These are phyloP conservation scores for Gyrodon lividus DNA, from an alignment of 768 basidiomycete genomes.

Conservation along the genomic window DNA sequence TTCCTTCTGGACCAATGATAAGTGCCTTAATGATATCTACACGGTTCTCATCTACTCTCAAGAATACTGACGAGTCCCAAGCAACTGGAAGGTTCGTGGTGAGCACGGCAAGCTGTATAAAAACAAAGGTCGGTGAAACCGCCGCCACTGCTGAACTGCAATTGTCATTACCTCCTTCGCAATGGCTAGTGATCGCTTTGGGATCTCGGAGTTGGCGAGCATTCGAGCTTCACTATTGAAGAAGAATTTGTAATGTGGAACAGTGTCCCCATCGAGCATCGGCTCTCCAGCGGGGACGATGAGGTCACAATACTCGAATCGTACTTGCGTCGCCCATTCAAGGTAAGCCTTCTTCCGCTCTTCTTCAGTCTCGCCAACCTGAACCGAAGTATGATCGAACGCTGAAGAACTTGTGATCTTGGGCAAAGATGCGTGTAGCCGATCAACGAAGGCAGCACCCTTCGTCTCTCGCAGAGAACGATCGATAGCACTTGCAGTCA, in stretches of 20 bases:
- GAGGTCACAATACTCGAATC: conserved; percentile 94
- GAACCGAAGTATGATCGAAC: conserved; percentile 37
- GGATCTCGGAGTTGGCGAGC: conserved; percentile 81
- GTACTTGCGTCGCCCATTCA: conserved; percentile 75
- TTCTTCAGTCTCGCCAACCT: conserved; percentile 61
- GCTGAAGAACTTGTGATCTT: conserved; percentile 59
- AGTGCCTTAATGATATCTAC: conserved; percentile 92
- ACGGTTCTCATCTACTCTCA: conserved; percentile 88
- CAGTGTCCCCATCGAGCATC: conserved; percentile 45
- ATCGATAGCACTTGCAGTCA: conserved; percentile 84
- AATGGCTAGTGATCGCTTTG: conserved; percentile 89
- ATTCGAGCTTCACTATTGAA: conserved; percentile 83
- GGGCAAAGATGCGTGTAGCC: conserved; percentile 74
- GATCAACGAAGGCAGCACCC: conserved; percentile 80
- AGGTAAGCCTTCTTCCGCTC: conserved; percentile 67
- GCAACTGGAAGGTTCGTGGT: conserved; percentile 93
- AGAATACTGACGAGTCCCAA: conserved; percentile 92
- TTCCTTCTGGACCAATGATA: conserved; percentile 90
- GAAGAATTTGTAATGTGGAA: conserved; percentile 78
- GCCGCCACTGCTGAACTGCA: not conserved
- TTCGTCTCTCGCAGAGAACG: conserved; percentile 86
- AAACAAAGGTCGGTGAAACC: conserved; percentile 10
- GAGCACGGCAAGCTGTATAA: conserved; percentile 79
- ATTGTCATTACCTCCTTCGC: conserved; percentile 79
- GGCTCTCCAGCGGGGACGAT: conserved; percentile 41